Evolutionary conservation across 2,329 filamentous ascomycete species (phyloP).

Genomic region (Elsinoe fawcettii): DNA sequence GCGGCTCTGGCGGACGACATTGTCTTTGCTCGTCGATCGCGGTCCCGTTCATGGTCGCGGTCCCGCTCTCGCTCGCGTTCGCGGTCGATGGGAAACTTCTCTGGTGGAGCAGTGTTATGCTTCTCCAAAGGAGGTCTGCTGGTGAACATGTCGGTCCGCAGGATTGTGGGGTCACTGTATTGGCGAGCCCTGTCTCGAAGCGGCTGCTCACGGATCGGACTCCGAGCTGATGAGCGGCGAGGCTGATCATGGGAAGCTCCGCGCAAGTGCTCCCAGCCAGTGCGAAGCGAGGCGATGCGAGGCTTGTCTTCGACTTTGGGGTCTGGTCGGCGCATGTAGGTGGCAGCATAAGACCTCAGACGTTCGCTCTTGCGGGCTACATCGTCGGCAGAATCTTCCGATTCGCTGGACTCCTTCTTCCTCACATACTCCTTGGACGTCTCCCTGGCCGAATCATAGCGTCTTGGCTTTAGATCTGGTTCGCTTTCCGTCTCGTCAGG

Average conservation of each 20-base stretch:
- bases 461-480: constrained; percentile 26
- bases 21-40: constrained; percentile 5
- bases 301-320: constrained; percentile 18
- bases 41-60: constrained; percentile 13
- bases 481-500: constrained; percentile 28
- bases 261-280: constrained; percentile 2
- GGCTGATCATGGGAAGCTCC: not conserved
- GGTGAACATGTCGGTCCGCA: not conserved
- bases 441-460: constrained; percentile 26
- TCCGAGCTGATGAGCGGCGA: constrained; percentile 12
- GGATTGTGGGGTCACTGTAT: constrained; percentile 19
- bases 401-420: constrained; percentile 4
- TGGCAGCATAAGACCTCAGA: constrained; percentile 18
- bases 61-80: constrained; percentile 8
- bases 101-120: constrained; percentile 24
- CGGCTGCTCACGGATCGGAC: constrained; percentile 30
- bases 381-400: constrained; percentile 14
- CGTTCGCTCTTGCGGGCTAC: constrained; percentile 21
- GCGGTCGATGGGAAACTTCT: constrained; percentile 23
- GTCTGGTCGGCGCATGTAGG: constrained; percentile 21
- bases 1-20: not conserved
- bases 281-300: not conserved
- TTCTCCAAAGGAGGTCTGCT: constrained; percentile 7
- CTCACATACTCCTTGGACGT: constrained; percentile 22
- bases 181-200: constrained; percentile 22